Evolutionary conservation across 164 flowering plant species (phyloP).

Genomic region (Berberis vulgaris): DNA sequence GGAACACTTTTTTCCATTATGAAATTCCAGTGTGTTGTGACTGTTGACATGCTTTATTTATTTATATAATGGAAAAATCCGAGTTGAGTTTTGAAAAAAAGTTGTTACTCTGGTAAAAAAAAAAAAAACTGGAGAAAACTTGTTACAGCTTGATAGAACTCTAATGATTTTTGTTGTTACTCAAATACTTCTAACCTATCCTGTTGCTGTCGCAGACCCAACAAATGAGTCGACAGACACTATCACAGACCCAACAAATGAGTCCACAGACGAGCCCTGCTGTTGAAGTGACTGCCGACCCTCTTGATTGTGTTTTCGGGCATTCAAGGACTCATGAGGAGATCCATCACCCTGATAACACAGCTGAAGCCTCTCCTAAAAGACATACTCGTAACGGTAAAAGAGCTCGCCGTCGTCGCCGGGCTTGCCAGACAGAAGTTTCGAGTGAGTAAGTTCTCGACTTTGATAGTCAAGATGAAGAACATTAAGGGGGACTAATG

Average conservation of each 20-base stretch:
- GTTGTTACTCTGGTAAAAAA: too few relatives aligned
- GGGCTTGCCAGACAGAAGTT: slow-evolving; percentile 16
- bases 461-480: background rate
- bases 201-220: background rate
- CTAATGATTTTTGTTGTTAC: too few relatives aligned
- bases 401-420: slow-evolving; percentile 36
- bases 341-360: slow-evolving; percentile 17
- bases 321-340: slow-evolving; percentile 22
- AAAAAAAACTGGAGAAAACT: too few relatives aligned
- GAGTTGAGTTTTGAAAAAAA: too few relatives aligned
- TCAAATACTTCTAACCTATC: too few relatives aligned
- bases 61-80: too few relatives aligned
- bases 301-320: slow-evolving; percentile 49
- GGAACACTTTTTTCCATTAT: too few relatives aligned
- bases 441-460: background rate
- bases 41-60: too few relatives aligned
- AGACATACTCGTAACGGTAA: slow-evolving; percentile 25
- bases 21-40: too few relatives aligned
- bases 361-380: slow-evolving; percentile 14
- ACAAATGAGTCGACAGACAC: slow-evolving; percentile 1
- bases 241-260: background rate
- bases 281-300: slow-evolving; percentile 26
- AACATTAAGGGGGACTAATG: background rate
- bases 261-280: slow-evolving; percentile 22
- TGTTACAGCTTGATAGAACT: too few relatives aligned